Base-by-base conservation (phyloP, 176 grass and related monocot species). In the Coix lacrymajobi region DNA sequence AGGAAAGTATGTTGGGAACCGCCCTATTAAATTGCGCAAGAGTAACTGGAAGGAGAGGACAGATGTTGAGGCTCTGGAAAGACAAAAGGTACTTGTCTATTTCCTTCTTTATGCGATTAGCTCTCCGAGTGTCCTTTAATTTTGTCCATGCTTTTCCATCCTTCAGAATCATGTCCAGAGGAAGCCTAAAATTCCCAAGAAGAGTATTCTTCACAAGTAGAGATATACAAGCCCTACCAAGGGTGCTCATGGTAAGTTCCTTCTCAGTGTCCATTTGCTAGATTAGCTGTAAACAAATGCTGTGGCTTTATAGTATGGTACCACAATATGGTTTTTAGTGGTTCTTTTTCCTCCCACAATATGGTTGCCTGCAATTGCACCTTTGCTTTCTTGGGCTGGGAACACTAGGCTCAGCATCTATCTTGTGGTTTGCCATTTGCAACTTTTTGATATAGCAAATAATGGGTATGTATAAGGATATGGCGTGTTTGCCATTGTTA, bases 1-100 rank as follows among this genome's bases (percentile, higher is more conserved):
- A 98, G 95, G 96, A 49, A 98, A 98, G 79, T 98, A 98, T 83
- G 92, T 95, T 44, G 96, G 96, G 33, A 98, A 98, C 75, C 92
- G 96, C 31, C 96, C 96, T 65, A 98, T 98, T 84, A 98, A 98
- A 80, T 88, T 98, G 73, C 92, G 96, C 24, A 98, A 98, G 82
- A 98, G 96, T 85, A 98, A 86, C 77, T 98, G 96, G 96, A 98
- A 90, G 80, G 96, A 98, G 87, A 90, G 96, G 77, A 98, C 96
- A 44, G 96, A 98, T 84, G 88, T 82, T 68, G 96, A 95, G 26
- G 96, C 92, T 88, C 70, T 98, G 66, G 32, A 92, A 88, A 95
- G 93, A 73, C 89, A 98, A 82, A 98, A 93, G 90, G 62, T 92
- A 45, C 49, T 34, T 77, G 49, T 20, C 45, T 44, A 72, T 87